Conservation (phyloP, 129 eudicot genomes). For the Kitagawia praeruptora region DNA sequence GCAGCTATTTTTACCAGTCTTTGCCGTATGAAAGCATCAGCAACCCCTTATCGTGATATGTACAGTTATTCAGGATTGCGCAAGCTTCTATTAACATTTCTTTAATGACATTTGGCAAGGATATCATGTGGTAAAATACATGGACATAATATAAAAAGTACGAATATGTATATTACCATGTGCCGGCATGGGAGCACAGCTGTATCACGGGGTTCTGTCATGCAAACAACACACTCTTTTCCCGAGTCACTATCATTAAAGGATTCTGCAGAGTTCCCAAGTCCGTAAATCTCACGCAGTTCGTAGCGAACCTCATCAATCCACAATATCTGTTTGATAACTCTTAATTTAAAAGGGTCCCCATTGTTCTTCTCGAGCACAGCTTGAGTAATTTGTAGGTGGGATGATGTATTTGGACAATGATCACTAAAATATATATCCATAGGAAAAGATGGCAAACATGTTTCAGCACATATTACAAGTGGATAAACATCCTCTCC, state of each 20-base stretch:
- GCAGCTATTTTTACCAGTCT: not conserved
- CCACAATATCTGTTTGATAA: slow-evolving; percentile 70
- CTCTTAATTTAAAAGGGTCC: slow-evolving; percentile 49
- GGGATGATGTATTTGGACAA: slow-evolving; percentile 38
- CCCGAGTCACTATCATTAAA: slow-evolving; percentile 55
- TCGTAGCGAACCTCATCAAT: slow-evolving; percentile 78
- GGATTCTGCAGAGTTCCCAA: slow-evolving; percentile 49
- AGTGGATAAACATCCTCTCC: slow-evolving; percentile 62
- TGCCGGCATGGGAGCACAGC: slow-evolving; percentile 96
- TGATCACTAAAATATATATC: slow-evolving; percentile 23
- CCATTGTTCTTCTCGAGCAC: slow-evolving; percentile 49
- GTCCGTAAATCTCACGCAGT: slow-evolving; percentile 79
- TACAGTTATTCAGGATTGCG: not conserved
- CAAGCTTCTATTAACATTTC: not conserved
- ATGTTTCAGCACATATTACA: slow-evolving; percentile 73
- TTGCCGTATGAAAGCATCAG: not conserved
- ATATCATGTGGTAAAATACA: not conserved
- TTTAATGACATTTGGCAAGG: not conserved
- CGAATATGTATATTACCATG: slow-evolving; percentile 53
- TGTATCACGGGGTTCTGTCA: slow-evolving; percentile 92
- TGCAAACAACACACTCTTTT: slow-evolving; percentile 83
- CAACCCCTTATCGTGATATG: not conserved
- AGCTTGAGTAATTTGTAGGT: slow-evolving; percentile 81
- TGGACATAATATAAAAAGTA: not conserved
- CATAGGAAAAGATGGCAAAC: slow-evolving; percentile 19